Evolutionary conservation across 768 basidiomycete genomes (phyloP), one percentile per base, ranked within the genome.

Genomic region (Chalciporus pseudorubinellus): DNA sequence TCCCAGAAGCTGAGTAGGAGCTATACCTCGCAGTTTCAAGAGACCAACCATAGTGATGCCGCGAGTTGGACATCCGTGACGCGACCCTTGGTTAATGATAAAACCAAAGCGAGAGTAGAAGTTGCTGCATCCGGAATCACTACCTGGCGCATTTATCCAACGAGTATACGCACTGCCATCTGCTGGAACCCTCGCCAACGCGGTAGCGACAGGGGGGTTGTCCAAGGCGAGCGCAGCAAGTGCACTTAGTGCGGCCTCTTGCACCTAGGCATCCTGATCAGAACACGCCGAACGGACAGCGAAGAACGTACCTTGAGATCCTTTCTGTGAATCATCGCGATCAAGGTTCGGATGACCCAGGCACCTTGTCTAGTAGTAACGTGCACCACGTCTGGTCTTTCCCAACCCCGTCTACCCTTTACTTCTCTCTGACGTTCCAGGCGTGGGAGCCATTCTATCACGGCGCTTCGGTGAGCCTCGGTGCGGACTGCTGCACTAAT

Each of bases 361-460:
- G 80, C 79, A 7, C 83, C 81, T 22, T 75, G 72, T 29, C 71
- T 72, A 2, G 76, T 70, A 11, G 67, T 71, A 4, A 71, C 69
- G 21, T 68, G 67, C 13, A 65, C 64, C 1, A 72, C 58, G 0
- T 77, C 74, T 0, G 77, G 70, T 61, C 83, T 85, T 69, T 91
- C 89, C 89, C 89, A 92, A 4, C 88, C 85, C 1, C 89, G 76
- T 52, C 80, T 80, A 3, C 74, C 75, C 55, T 78, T 83, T 21
- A 75, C 70, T 46, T 84, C 83, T 53, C 73, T 77, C 36, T 72
- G 62, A 19, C 85, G 71, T 19, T 88, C 85, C 0, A 65, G 58
- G 0, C 71, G 77, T 7, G 85, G 88, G 0, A 82, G 60, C 88
- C 88, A 90, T 20, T 81, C 79, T 0, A 79, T 68, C 14, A 89